Evolutionary conservation across 257 asterid species (phyloP), one percentile per base, ranked within the genome.

Genomic region (Capsicum baccatum): DNA sequence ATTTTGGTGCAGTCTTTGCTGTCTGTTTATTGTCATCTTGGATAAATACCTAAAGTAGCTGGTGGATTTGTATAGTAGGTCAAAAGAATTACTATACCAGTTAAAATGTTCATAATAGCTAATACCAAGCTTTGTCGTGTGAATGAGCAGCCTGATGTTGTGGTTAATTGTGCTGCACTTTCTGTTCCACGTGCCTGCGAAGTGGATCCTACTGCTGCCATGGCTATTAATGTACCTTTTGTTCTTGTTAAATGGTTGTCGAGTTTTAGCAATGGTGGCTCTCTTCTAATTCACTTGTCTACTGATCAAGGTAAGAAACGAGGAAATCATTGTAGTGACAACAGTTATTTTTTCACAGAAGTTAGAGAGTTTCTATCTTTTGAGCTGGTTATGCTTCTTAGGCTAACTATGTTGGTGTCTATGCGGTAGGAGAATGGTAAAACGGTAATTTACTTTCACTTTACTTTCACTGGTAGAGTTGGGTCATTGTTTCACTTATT

Each of bases 111-210:
- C 21, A 19, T 12, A 26, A 26, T 26, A 26, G 26, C 57, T 66
- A 63, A 82, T 16, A 26, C 48, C 59, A 44, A 48, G 68, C 66
- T 73, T 74, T 78, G 64, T 78, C 62, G 56, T 86, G 64, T 86
- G 59, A 52, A 84, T 54, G 56, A 86, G 59, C 94, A 96, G 99
- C 99, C 99, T 21, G 94, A 96, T 89, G 97, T 94, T 83, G 97
- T 96, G 90, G 90, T 96, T 79, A 94, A 96, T 86, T 94, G 98
- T 89, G 98, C 98, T 84, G 99, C 99, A 44, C 87, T 96, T 48
- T 96, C 98, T 2, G 90, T 94, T 39, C 98, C 98, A 69, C 97
- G 97, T 37, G 93, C 88, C 74, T 96, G 99, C 44, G 99, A 96
- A 92, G 79, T 82, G 88, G 98, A 96, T 89, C 94, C 97, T 1